Conservation (phyloP, 2,329 filamentous ascomycete species). For the Fusarium newnesense region DNA sequence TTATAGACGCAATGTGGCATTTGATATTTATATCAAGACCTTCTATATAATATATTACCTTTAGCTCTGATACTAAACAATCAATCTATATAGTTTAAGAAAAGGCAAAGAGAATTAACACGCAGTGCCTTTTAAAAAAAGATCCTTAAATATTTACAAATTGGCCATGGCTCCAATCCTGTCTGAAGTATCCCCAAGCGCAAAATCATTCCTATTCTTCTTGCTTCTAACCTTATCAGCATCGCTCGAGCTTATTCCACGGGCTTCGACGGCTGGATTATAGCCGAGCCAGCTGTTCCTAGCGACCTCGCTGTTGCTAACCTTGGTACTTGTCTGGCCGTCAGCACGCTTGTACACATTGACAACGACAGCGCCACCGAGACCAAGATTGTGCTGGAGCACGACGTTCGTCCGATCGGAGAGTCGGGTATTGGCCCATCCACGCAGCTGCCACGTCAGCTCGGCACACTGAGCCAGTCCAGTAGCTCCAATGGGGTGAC, state of each 20-base stretch:
- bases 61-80: too few relatives aligned
- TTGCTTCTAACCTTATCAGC: neutral
- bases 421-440: neutral
- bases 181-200: neutral
- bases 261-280: neutral
- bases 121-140: too few relatives aligned
- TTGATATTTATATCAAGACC: too few relatives aligned
- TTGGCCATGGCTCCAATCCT: neutral
- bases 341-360: neutral
- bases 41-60: too few relatives aligned
- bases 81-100: too few relatives aligned
- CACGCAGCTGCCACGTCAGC: neutral
- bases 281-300: neutral
- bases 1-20: too few relatives aligned
- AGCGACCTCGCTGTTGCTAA: neutral
- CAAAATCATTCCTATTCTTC: neutral
- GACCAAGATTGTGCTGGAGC: neutral
- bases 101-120: too few relatives aligned
- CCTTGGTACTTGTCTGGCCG: neutral
- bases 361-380: neutral
- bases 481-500: neutral
- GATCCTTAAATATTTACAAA: too few relatives aligned
- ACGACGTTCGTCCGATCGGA: neutral
- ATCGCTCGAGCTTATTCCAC: neutral
- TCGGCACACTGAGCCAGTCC: neutral